Evolutionary conservation across 441 rosid species (phyloP), one percentile per base, ranked within the genome.

Genomic region (Arabidopsis hybrid): DNA sequence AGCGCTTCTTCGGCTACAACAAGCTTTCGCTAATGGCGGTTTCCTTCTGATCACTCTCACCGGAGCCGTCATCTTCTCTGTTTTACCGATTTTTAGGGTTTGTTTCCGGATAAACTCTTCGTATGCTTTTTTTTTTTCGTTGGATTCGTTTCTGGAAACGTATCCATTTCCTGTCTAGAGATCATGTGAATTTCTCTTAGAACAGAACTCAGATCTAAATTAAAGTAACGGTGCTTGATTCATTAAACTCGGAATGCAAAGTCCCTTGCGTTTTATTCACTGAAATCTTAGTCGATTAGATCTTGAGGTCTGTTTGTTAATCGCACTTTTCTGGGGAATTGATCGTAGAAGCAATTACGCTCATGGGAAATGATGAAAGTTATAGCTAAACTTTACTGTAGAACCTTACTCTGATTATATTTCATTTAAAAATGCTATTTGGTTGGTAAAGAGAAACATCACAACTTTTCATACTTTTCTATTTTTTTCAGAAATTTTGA

Each of bases 11-110:
- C 55, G 65, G 73, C 69, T 29, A 52, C 32, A 52, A 43, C 53
- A 46, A 78, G 77, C 81, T 60, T 36, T 72, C 61, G 70, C 32
- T 55, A 39, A 72, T 55, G 81, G 81, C 69, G 77, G 77, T 72
- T 78, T 72, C 70, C 70, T 67, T 69, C 61, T 78, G 81, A 78
- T 78, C 78, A 78, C 69, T 53, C 74, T 3, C 70, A 21, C 26
- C 35, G 46, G 34, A 66, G 60, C 77, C 53, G 60, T 71, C 61
- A 55, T 72, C 55, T 38, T 66, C 21, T 45, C 64, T 46, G 8
- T 12, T 11, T 14, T 17, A 11, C 17, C 56, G 64, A 59, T 65
- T 70, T 69, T 69, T 70, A 63, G 49, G 65, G 40, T 65, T 70
- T 69, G 39, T 36, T 38, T 38, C 17, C 7, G 69, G 50, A 31